Base-by-base conservation (phyloP, 805 yeast species). In the Dipodascus albidus region DNA sequence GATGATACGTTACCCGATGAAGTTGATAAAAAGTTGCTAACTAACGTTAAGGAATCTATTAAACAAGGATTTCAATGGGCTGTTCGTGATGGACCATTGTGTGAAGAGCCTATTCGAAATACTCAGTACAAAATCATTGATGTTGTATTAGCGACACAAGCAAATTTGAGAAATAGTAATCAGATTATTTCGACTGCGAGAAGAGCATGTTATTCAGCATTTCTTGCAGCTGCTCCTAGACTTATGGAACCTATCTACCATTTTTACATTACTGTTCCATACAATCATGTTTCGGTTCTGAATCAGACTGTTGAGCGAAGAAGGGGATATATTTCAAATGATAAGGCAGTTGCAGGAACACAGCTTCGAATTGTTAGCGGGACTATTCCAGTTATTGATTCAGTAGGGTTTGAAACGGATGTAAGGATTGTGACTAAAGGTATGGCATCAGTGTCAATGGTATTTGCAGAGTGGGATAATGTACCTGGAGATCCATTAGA, bases 401-500 rank as follows among this genome's bases (percentile, higher is more conserved):
- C 96, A 1, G 72, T 84, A 52, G 99, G 98, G 0, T 74, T 93
- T 49, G 96, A 87, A 62, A 81, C 95, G 0, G 99, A 93, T 65
- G 69, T 93, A 31, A 69, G 96, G 57, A 67, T 87, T 11, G 77
- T 82, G 11, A 81, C 96, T 0, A 82, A 80, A 57, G 96, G 96
- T 2, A 83, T 79, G 60, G 90, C 93, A 0, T 74, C 80, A 73
- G 79, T 88, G 49, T 79, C 79, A 49, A 64, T 84, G 56, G 76
- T 76, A 50, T 87, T 87, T 66, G 75, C 75, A 53, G 76, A 74
- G 54, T 93, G 96, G 96, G 76, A 78, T 20, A 67, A 73, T 2
- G 95, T 87, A 0, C 96, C 96, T 1, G 99, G 99, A 0, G 88
- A 91, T 69, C 98, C 97, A 6, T 63, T 91, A 60, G 96, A 91